Evolutionary conservation across 108 stramenopile genomes (phyloP), one percentile per base, ranked within the genome.

Genomic region (Heterococcus sp.): DNA sequence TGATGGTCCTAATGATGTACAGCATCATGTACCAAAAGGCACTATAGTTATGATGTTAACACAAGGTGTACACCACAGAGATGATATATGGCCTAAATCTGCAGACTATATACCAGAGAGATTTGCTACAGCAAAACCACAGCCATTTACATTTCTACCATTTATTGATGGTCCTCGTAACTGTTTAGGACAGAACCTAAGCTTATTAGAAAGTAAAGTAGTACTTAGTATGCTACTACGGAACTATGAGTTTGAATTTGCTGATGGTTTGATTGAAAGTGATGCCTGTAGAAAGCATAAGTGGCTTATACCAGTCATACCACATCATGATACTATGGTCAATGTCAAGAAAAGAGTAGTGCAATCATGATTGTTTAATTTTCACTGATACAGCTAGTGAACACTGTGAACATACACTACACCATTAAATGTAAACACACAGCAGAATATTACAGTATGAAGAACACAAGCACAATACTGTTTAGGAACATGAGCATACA

Each of bases 161-260:
- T 89, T 89, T 68, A 84, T 88, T 63, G 87, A 87, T 4, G 89
- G 89, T 0, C 89, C 89, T 27, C 38, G 89, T 38, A 84, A 68
- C 32, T 89, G 89, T 70, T 65, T 89, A 29, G 89, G 89, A 2
- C 89, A 89, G 78, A 76, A 87, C 65, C 70, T 88, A 21, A 36
- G 83, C 38, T 35, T 89, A 14, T 78, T 89, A 0, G 89, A 89
- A 66, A 72, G 85, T 0, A 89, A 88, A 78, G 77, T 84, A 14
- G 27, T 39, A 29, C 36, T 87, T 32, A 32, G 66, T 11, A 28
- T 58, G 30, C 32, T 87, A 14, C 38, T 87, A 31, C 63, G 33
- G 2, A 32, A 63, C 38, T 86, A 39, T 30, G 38, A 65, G 21
- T 78, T 78, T 38, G 86, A 58, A 33, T 29, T 39, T 0, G 27